Evolutionary conservation across 1,284 basidiomycete genomes (phyloP).

Genomic region (Tremellales sp.): DNA sequence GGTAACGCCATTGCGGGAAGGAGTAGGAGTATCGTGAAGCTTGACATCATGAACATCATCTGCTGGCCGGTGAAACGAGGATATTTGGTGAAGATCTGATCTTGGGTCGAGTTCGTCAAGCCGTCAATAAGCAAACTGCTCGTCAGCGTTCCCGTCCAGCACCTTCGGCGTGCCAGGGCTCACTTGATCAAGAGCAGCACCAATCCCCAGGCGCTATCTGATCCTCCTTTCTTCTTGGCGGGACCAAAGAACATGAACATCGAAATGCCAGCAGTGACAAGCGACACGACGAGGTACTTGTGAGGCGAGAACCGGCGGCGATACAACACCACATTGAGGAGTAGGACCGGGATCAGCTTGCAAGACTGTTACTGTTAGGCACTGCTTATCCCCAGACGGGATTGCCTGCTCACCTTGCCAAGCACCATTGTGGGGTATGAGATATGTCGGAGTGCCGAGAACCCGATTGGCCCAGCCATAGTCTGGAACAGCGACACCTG

Average conservation of each 20-base stretch:
- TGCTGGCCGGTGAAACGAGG: constrained; percentile 67
- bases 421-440: constrained; percentile 98
- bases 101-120: constrained; percentile 94
- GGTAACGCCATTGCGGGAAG: constrained; percentile 59
- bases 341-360: constrained; percentile 65
- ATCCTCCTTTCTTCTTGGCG: constrained; percentile 34
- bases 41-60: constrained; percentile 94
- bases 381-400: neutral
- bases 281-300: constrained; percentile 88
- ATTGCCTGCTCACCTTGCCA: constrained; percentile 62
- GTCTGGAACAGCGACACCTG: constrained; percentile 87
- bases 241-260: constrained; percentile 82
- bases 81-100: constrained; percentile 75
- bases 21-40: constrained; percentile 62
- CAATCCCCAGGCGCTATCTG: constrained; percentile 42
- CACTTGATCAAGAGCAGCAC: constrained; percentile 41
- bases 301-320: constrained; percentile 83
- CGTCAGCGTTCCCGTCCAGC: constrained; percentile 2
- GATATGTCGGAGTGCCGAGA: constrained; percentile 89
- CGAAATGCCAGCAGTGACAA: constrained; percentile 90
- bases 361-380: constrained; percentile 58
- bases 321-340: constrained; percentile 61
- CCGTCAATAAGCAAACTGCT: constrained; percentile 89
- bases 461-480: constrained; percentile 88
- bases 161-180: no score